Conservation (phyloP, 805 yeast species). For the Yamadazyma ubonensis region DNA sequence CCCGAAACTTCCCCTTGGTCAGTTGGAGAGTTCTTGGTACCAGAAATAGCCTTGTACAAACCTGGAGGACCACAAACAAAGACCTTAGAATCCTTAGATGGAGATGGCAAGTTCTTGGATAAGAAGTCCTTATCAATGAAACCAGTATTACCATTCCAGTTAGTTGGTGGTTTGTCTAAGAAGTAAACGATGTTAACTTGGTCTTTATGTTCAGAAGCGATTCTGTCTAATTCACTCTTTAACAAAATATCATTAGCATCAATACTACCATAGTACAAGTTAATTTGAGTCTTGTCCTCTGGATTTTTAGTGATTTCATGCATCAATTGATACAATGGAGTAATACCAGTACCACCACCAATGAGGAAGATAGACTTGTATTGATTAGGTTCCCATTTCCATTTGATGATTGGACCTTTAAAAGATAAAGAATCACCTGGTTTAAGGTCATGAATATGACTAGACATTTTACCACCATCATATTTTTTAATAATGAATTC, state of each 20-base stretch:
- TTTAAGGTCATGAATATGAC: conserved; percentile 67
- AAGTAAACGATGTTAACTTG: conserved; percentile 78
- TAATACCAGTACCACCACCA: conserved; percentile 97
- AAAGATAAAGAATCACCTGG: conserved; percentile 80
- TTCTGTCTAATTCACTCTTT: conserved; percentile 69
- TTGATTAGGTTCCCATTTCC: conserved; percentile 86
- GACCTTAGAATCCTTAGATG: conserved; percentile 56
- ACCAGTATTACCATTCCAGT: conserved; percentile 64
- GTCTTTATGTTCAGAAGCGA: conserved; percentile 67
- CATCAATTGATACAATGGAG: conserved; percentile 89
- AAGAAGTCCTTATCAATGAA: conserved; percentile 76
- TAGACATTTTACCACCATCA: conserved; percentile 79
- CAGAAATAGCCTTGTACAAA: conserved; percentile 83
- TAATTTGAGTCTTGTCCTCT: conserved; percentile 83
- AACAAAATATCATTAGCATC: conserved; percentile 78
- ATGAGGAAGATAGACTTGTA: conserved; percentile 76
- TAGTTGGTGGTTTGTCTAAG: conserved; percentile 60
- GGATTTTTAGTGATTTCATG: conserved; percentile 77
- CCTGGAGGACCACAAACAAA: conserved; percentile 97
- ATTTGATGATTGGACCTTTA: conserved; percentile 92
- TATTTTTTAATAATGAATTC: conserved; percentile 83
- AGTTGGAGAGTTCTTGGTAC: conserved; percentile 75
- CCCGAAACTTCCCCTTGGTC: conserved; percentile 97
- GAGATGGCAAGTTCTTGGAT: conserved; percentile 57
- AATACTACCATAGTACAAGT: conserved; percentile 76